Evolutionary conservation across 495 filamentous ascomycete species (phyloP), one percentile per base, ranked within the genome.

Genomic region (Hyphodiscus hymeniophilus): DNA sequence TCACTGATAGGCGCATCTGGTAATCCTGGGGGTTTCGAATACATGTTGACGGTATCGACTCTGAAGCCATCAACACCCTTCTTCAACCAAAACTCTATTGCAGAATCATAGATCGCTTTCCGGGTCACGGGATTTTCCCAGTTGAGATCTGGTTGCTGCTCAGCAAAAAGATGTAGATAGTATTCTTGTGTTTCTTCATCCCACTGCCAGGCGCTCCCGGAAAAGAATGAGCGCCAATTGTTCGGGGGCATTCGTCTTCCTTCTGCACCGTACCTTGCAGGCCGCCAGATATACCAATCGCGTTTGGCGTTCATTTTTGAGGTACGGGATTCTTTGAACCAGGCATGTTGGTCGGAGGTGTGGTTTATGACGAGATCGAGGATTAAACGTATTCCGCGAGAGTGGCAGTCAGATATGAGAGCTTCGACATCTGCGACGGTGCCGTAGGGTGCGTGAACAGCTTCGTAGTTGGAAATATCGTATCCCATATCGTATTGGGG

Each of bases 281-380:
- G 72, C 52, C 74, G 76, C 84, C 84, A 87, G 54, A 87, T 75
- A 55, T 89, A 87, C 82, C 84, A 87, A 59, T 85, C 72, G 0
- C 78, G 67, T 58, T 84, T 87, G 23, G 76, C 66, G 48, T 72
- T 81, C 38, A 73, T 64, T 50, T 70, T 80, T n/a, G 76, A 80
- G 23, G 72, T 73, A 39, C 78, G 66, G 3, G 80, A 83, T 43
- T 85, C 74, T 52, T 76, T 68, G 63, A 89, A 89, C 84, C 85
- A 89, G 15, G 70, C 71, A 52, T 87, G 82, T 62, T 87, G 72
- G 45, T 85, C 76, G 4, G 77, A 82, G 10, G 82, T 87, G 59
- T 89, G 85, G 54, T 89, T 89, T 33, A 86, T 72, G 1, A 89
- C 84, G 12, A 88, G 63, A 56, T 89, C 84, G 57, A 89, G 74